Conservation (phyloP, 257 asterid genomes). For the Echium plantagineum region DNA sequence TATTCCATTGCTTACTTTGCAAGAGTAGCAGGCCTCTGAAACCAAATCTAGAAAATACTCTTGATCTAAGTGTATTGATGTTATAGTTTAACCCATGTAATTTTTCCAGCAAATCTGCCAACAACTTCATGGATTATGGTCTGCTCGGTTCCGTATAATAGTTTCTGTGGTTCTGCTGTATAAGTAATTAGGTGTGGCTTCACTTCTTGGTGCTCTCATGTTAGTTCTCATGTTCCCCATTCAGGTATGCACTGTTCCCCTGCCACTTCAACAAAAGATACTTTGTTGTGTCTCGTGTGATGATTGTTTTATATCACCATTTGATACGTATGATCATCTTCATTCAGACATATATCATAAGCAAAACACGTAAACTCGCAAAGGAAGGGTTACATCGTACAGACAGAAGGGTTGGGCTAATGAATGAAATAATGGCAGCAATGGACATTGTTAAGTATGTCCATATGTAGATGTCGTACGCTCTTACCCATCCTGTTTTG, state of each 20-base stretch:
- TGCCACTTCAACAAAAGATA: not conserved
- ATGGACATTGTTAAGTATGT: slow-evolving; percentile 87
- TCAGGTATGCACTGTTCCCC: slow-evolving; percentile 37
- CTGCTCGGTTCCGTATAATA: slow-evolving; percentile 75
- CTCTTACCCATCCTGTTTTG: not conserved
- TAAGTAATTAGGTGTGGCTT: slow-evolving; percentile 86
- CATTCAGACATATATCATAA: slow-evolving; percentile 57
- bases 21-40: not conserved
- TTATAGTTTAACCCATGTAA: slow-evolving; percentile 2
- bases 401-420: slow-evolving; percentile 74
- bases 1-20: not conserved
- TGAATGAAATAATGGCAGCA: slow-evolving; percentile 76
- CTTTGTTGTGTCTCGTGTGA: not conserved
- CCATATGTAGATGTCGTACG: not conserved
- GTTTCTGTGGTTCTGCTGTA: slow-evolving; percentile 82
- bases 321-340: not conserved
- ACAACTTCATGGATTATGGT: slow-evolving; percentile 89
- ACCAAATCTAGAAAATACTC: not conserved
- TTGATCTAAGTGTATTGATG: not conserved
- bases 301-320: not conserved
- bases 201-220: slow-evolving; percentile 81
- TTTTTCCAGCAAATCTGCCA: slow-evolving; percentile 83
- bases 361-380: slow-evolving; percentile 58
- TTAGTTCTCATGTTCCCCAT: slow-evolving; percentile 72
- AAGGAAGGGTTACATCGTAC: slow-evolving; percentile 76